Percentiles rank a stretch among this genome's conserved stretches.
phyloP scores from a whole-genome alignment of 768 basidiomycete species.

The Boletus coccyginus region DNA sequence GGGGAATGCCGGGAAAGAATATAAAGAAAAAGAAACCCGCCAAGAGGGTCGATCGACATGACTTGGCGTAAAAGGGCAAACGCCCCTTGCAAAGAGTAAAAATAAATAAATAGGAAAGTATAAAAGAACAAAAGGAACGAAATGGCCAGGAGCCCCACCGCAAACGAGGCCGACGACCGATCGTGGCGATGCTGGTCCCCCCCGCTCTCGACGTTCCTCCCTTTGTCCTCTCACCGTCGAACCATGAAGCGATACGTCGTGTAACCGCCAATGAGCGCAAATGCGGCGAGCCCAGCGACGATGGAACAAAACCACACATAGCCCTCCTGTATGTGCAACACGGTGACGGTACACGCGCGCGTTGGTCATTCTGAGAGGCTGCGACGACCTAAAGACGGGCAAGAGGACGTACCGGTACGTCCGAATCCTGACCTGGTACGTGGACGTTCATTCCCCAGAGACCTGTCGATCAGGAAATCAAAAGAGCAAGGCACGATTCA shows the following conservation, averaged over 20 bases:
- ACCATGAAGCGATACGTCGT: constrained; percentile 78
- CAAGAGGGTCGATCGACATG: background rate
- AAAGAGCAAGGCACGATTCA: background rate
- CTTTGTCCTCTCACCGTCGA: constrained; percentile 24
- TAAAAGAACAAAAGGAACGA: no score
- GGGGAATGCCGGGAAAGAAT: background rate
- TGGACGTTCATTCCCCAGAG: constrained; percentile 99
- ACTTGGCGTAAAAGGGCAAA: background rate
- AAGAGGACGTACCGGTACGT: constrained; percentile 38
- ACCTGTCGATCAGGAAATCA: constrained; percentile 39
- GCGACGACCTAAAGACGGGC: background rate
- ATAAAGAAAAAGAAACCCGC: background rate
- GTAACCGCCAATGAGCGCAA: constrained; percentile 81
- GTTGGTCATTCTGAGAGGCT: background rate
- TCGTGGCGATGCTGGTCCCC: background rate
- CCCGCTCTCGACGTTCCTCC: background rate
- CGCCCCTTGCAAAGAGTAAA: background rate
- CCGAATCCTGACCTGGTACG: constrained; percentile 74
- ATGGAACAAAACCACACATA: constrained; percentile 89
- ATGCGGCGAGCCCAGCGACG: constrained; percentile 72
- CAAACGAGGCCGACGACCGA: background rate
- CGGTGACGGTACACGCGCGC: no score
- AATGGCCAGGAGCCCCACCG: no score
- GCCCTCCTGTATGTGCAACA: constrained; percentile 28
- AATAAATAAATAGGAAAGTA: background rate